These are phyloP conservation scores for Epichloe gansuensis DNA, from an alignment of 2,329 filamentous ascomycete species.

Conservation along the genomic window DNA sequence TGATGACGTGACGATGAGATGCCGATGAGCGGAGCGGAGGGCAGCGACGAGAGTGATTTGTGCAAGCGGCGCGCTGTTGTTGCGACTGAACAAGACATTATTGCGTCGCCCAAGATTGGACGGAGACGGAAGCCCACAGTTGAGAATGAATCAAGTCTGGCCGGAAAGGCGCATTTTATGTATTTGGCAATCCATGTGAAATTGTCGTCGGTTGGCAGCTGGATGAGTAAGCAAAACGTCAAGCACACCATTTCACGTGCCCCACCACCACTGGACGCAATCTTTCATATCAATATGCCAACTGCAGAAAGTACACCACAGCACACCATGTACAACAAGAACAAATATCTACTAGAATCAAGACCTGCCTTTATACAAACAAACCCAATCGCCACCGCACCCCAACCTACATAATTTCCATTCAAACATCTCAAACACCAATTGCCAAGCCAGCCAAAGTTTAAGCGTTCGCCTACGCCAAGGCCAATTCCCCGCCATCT, in stretches of 20 bases:
- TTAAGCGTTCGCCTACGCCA: too few species aligned
- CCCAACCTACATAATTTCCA: too few species aligned
- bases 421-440: too few species aligned
- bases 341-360: background rate
- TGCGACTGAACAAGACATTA: slow-evolving; percentile 9
- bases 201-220: background rate
- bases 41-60: background rate
- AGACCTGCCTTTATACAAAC: background rate
- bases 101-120: background rate
- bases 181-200: background rate
- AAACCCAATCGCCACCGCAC: background rate
- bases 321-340: background rate
- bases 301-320: too few species aligned
- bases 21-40: slow-evolving; percentile 1
- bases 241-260: slow-evolving; percentile 17
- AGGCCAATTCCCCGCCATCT: too few species aligned
- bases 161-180: background rate
- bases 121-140: background rate
- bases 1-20: background rate
- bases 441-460: too few species aligned
- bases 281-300: too few species aligned
- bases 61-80: slow-evolving; percentile 7
- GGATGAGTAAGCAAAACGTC: slow-evolving; percentile 7
- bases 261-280: background rate
- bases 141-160: background rate